phyloP scores from a whole-genome alignment of 2,329 filamentous ascomycete species.

The Drechslerella stenobrocha region DNA sequence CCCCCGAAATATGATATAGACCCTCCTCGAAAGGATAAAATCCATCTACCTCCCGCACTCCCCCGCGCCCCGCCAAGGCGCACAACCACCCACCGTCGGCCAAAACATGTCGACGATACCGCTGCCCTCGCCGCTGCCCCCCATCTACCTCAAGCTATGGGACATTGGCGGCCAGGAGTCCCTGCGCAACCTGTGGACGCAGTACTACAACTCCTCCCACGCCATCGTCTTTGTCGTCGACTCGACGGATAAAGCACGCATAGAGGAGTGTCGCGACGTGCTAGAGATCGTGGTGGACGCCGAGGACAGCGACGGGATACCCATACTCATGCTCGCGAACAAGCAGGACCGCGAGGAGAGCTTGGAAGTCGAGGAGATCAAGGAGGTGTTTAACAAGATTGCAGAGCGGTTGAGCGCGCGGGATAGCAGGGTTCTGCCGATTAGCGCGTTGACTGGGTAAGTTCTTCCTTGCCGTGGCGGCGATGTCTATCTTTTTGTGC shows the following conservation, averaged over 20 bases:
- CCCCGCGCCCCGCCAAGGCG: conserved; percentile 69
- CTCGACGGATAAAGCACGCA: conserved; percentile 84
- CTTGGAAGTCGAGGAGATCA: conserved; percentile 94
- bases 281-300: conserved; percentile 87
- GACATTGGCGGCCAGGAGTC: conserved; percentile 93
- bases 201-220: conserved; percentile 90
- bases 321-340: conserved; percentile 88
- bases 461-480: conserved; percentile 8
- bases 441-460: conserved; percentile 79
- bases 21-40: conserved; percentile 95
- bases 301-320: conserved; percentile 85
- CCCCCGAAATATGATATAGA: conserved; percentile 55
- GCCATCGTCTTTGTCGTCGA: conserved; percentile 98
- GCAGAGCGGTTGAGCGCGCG: conserved; percentile 74
- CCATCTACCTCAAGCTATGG: conserved; percentile 99
- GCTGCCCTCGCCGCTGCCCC: conserved; percentile 63
- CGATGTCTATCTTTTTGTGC: background rate
- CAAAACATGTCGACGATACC: conserved; percentile 94
- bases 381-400: conserved; percentile 95
- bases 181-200: conserved; percentile 89
- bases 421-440: conserved; percentile 86
- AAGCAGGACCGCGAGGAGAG: conserved; percentile 98
- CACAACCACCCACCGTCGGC: conserved; percentile 85
- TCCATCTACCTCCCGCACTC: conserved; percentile 72
- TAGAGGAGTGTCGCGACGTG: conserved; percentile 83